Base-by-base conservation (phyloP, 352 stramenopile genomes). In the Globisporangium polare region DNA sequence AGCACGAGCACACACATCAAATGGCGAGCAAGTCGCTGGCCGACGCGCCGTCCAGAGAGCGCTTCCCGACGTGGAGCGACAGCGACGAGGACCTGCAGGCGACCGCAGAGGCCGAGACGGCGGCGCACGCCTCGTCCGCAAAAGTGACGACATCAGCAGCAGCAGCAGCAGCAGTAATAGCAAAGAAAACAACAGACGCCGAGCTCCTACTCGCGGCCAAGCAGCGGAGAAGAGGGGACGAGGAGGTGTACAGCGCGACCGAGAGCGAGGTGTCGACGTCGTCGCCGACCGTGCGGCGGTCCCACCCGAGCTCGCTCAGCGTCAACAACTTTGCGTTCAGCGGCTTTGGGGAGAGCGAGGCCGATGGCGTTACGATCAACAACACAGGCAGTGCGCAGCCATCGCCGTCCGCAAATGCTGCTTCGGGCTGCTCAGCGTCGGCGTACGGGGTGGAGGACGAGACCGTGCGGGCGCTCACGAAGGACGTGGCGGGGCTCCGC, bases 191-290 rank as follows among this genome's bases (percentile, higher is more conserved):
- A 6, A 35, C 24, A 31, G 42, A 49, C 35, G n/a, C 18, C 20
- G 13, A 45, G 26, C 18, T 55, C 3, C 49, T 56, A 9, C 64
- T 70, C 42, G 50, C 60, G 35, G 33, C 47, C 18, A 66, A 63
- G 33, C 64, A 66, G 7, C 58, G 54, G 18, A 72, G 71, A 55
- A 60, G 65, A 7, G 49, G 43, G 13, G 71, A 84, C n/a, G 80
- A 89, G 33, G 80, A 90, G 31, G 49, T 85, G 10, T 86, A 73
- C 68, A 88, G 77, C 45, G 86, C 68, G 45, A 90, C 81, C 0
- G 81, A 89, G 67, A 88, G 77, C 66, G 78, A 89, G 45, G 60
- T 79, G 22, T 90, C 81, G 29, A 80, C 73, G 24, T 55, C 69
- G 35, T 53, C 75, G 59, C 46, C 67, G 37, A 65, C 59, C 8